Conservation (phyloP, 1,139 yeast species). For the Diutina neorugosa region DNA sequence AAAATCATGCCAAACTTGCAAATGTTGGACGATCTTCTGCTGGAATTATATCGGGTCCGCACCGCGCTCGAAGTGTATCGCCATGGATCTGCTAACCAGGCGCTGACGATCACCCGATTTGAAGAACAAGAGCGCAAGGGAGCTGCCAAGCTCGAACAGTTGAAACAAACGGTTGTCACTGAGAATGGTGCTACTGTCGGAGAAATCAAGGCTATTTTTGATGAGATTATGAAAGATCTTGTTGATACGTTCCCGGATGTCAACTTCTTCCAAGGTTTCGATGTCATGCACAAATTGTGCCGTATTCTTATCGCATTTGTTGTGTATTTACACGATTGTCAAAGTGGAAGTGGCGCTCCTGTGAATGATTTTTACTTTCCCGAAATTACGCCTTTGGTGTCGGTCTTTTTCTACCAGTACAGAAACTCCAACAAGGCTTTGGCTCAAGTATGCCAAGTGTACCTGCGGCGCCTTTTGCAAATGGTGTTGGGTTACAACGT, state of each 20-base stretch:
- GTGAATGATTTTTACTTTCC: neutral
- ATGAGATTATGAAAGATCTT: neutral
- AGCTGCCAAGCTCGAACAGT: neutral
- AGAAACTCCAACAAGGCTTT: conserved; percentile 1
- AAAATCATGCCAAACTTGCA: conserved; percentile 1
- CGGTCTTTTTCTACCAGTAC: conserved; percentile 3
- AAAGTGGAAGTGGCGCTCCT: neutral
- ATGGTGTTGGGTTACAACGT: conserved; percentile 1
- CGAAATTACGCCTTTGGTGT: neutral
- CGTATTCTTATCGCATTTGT: neutral
- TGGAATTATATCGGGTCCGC: neutral
- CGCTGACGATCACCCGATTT: neutral
- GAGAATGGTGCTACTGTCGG: neutral
- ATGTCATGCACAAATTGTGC: conserved; percentile 1
- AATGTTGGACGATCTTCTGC: neutral
- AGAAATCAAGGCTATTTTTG: neutral
- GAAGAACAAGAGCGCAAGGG: neutral
- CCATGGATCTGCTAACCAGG: neutral
- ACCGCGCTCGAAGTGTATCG: neutral
- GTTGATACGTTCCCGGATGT: conserved; percentile 2
- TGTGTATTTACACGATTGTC: neutral
- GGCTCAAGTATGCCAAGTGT: conserved; percentile 1
- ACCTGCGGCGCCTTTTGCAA: neutral
- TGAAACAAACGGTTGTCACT: neutral
- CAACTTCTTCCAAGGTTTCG: conserved; percentile 3